Conservation (phyloP, 768 basidiomycete genomes). For the Termitomyces sp. region DNA sequence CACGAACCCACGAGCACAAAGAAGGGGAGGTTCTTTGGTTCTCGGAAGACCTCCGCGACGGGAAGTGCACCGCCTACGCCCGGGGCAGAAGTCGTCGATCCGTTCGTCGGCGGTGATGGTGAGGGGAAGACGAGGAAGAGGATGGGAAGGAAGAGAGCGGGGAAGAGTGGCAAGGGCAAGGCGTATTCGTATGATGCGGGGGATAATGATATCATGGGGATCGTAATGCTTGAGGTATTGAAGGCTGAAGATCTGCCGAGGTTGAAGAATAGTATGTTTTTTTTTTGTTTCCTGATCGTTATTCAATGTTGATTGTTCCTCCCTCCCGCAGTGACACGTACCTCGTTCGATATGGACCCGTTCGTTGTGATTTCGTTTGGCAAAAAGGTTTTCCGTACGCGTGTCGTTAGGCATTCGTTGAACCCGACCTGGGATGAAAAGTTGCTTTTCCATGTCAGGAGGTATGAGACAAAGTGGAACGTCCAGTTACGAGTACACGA, state of each 20-base stretch:
- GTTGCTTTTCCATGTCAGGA: slow-evolving; percentile 88
- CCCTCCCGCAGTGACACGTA: slow-evolving; percentile 59
- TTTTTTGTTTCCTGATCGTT: background rate
- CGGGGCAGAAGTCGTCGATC: background rate
- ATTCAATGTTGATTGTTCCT: background rate
- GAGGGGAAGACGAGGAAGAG: slow-evolving; percentile 8
- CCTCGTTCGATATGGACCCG: slow-evolving; percentile 95
- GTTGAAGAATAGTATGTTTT: slow-evolving; percentile 74
- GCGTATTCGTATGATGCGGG: slow-evolving; percentile 52
- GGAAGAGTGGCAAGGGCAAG: slow-evolving; percentile 18
- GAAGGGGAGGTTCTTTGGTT: background rate
- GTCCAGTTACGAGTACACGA: slow-evolving; percentile 84
- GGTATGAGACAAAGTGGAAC: slow-evolving; percentile 51
- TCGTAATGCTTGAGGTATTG: slow-evolving; percentile 91
- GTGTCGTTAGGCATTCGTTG: slow-evolving; percentile 73
- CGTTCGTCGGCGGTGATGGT: background rate
- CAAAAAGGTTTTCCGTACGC: slow-evolving; percentile 94
- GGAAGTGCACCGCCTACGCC: background rate
- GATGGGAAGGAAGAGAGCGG: slow-evolving; percentile 4
- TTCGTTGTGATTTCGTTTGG: slow-evolving; percentile 96
- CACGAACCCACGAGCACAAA: background rate
- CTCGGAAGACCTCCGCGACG: background rate
- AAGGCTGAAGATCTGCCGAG: slow-evolving; percentile 79
- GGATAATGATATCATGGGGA: slow-evolving; percentile 79
- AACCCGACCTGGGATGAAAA: slow-evolving; percentile 96